Base-by-base conservation (phyloP, 768 basidiomycete genomes). In the Termitomyces sp. region DNA sequence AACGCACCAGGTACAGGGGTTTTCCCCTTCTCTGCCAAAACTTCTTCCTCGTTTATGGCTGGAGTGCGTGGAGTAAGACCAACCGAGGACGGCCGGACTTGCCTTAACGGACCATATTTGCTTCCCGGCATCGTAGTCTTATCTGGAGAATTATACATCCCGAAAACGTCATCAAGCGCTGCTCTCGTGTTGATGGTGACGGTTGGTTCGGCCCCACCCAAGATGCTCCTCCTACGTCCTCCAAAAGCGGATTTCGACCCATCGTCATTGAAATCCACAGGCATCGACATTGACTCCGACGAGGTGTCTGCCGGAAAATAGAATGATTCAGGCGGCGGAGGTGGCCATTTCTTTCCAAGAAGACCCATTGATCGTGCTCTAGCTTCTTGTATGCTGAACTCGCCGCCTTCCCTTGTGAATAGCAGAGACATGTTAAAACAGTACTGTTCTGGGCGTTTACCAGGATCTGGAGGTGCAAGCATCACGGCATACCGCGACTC, bases 131-230 rank as follows among this genome's bases (percentile, higher is more conserved):
- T 83, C 48, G 79, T 78, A 0, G 87, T 87, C 73, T 86, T 91
- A 61, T 91, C 90, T 2, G 91, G 91, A 9, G 90, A 92, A 70
- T 97, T 96, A 70, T 95, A 98, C 89, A 98, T 94, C 55, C 88
- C 89, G 74, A 95, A 94, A 44, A 98, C 93, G 68, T 98, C 94
- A 13, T 85, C 90, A 36, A 97, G 79, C 4, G 97, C 97, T 63
- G 93, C 92, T 70, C 94, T 95, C 32, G 97, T 99, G 70, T 97
- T 97, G 66, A 98, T 93, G 0, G 97, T 99, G 6, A 98, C 88
- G 0, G 92, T 93, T 4, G 91, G 90, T 70, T 93, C 91, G 16
- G 76, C 78, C 16, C 72, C 79, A 32, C 52, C 52, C n/a, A 76
- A 68, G 35, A 80, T 64, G 60, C 78, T 81, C 73, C 76, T 82